Conservation (phyloP, 2,329 filamentous ascomycete genomes). For the Penicillium vulpinum region DNA sequence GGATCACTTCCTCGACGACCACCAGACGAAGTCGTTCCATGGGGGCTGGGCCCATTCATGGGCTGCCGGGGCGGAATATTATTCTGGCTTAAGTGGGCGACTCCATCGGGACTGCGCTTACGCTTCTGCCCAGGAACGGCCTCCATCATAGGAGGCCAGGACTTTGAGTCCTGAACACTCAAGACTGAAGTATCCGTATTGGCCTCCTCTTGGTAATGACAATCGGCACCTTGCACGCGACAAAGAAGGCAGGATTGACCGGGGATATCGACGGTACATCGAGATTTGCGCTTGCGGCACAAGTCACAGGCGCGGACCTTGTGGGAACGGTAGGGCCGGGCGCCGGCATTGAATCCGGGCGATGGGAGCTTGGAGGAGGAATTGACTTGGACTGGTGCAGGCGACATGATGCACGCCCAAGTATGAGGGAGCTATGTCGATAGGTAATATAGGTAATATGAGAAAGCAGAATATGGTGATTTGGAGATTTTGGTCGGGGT, state of each 20-base stretch:
- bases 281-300: constrained; percentile 61
- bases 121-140: constrained; percentile 36
- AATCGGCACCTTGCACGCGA: constrained; percentile 58
- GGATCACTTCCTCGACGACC: constrained; percentile 32
- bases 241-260: constrained; percentile 59
- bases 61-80: constrained; percentile 18
- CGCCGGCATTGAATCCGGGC: constrained; percentile 42
- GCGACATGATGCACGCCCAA: constrained; percentile 34
- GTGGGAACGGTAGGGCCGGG: constrained; percentile 62
- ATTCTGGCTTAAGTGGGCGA: constrained; percentile 21
- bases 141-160: constrained; percentile 31
- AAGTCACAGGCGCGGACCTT: constrained; percentile 61
- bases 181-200: constrained; percentile 27
- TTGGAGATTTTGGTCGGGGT: constrained; percentile 15
- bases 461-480: constrained; percentile 7
- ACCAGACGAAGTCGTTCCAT: constrained; percentile 24
- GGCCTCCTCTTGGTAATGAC: constrained; percentile 53
- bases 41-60: constrained; percentile 27
- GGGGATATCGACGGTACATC: constrained; percentile 59
- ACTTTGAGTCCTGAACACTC: constrained; percentile 28
- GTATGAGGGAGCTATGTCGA: constrained; percentile 5
- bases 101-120: constrained; percentile 36
- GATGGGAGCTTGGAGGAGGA: constrained; percentile 36
- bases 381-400: constrained; percentile 31
- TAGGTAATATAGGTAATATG: constrained; percentile 4